Evolutionary conservation across 2,329 filamentous ascomycete species (phyloP), one percentile per base, ranked within the genome.

Genomic region (Aspergillus pseudoviridinutans): DNA sequence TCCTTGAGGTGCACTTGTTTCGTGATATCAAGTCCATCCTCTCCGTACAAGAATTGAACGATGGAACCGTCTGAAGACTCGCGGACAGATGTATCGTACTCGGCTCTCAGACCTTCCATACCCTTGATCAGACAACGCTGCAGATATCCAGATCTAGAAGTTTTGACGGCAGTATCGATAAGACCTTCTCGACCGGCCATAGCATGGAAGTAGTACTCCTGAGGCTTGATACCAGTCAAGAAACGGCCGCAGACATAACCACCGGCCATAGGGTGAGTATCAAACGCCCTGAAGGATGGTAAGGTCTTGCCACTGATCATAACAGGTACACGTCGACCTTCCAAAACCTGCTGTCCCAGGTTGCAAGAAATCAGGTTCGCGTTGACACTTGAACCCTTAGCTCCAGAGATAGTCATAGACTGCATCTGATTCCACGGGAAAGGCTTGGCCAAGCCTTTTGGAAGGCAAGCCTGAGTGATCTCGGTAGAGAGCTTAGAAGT

Each of bases 361-460:
- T 99, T 97, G 75, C 93, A 97, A 27, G 93, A 97, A 74, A 99
- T 99, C 59, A 97, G 85, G 68, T 96, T 97, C 52, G 94, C 94
- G 72, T 99, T 99, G 75, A 99, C 94, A 67, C 85, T 81, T 55
- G 86, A 89, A 71, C 94, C 94, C 78, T 99, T 99, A 53, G 94
- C 94, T 74, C 94, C 94, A 56, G 94, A 97, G 14, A 88, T 89
- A 24, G 94, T 99, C 94, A 99, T 99, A 63, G 90, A 87, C 80
- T 99, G 94, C 93, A 99, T 99, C 76, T 97, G 93, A 70, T 99
- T 99, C 70, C 88, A 89, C 1, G 94, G 94, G 75, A 99, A 99
- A 7, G 89, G 85, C 76, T 97, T 99, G 68, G 90, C 87, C 28
- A 99, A 84, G 46, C 90, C 91, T 22, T 79, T 77, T 0, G 94